These are phyloP conservation scores for Fraxinus dipetala DNA, from an alignment of 305 asterid species.

Conservation along the genomic window DNA sequence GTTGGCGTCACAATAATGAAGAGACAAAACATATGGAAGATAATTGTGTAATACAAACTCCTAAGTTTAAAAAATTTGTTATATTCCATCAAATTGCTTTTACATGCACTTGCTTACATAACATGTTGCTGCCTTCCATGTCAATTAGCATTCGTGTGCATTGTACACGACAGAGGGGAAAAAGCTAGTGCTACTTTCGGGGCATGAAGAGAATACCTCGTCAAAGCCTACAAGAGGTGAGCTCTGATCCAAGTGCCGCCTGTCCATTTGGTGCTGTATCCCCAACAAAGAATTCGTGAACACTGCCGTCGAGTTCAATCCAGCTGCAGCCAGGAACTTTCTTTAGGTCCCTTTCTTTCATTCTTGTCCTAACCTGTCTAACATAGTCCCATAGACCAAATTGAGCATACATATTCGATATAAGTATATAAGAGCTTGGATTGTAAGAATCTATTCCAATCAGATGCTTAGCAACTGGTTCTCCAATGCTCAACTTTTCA, in stretches of 20 bases:
- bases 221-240: constrained; percentile 8
- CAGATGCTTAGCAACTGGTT: constrained; percentile 52
- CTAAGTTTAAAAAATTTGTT: not conserved
- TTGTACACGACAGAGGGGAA: not conserved
- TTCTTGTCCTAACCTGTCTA: constrained; percentile 46
- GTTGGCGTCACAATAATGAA: not conserved
- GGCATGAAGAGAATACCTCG: not conserved
- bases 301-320: constrained; percentile 72
- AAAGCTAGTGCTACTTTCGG: not conserved
- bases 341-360: constrained; percentile 59
- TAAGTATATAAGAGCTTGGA: constrained; percentile 65
- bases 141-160: not conserved
- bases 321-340: constrained; percentile 76
- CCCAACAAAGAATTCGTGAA: constrained; percentile 74
- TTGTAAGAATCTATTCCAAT: constrained; percentile 39
- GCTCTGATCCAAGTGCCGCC: constrained; percentile 12
- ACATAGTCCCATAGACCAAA: constrained; percentile 70
- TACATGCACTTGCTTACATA: not conserved
- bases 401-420: constrained; percentile 71
- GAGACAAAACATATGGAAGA: not conserved
- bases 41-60: not conserved
- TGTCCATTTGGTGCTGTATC: constrained; percentile 37
- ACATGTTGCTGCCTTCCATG: not conserved
- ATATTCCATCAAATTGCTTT: not conserved
- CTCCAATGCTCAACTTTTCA: constrained; percentile 49